These are phyloP conservation scores for Chaetomiaceae sp. DNA, from an alignment of 2,329 filamentous ascomycete genomes.

Conservation along the genomic window DNA sequence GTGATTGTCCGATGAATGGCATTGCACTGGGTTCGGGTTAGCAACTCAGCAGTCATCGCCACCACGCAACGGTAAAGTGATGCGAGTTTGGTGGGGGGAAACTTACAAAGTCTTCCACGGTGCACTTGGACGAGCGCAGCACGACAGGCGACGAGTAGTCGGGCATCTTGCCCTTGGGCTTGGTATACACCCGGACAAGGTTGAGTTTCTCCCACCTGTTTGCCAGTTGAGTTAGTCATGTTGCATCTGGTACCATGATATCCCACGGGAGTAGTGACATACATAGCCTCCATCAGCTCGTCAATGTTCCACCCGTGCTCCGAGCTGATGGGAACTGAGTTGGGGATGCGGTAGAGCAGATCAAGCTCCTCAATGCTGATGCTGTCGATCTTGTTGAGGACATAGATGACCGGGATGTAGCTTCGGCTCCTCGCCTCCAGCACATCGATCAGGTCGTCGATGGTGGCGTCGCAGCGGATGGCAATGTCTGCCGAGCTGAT, in stretches of 20 bases:
- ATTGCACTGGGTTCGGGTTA: constrained; percentile 66
- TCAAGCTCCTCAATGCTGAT: constrained; percentile 98
- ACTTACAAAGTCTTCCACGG: constrained; percentile 95
- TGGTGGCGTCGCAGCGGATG: constrained; percentile 94
- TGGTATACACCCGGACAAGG: constrained; percentile 90
- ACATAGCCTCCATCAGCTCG: constrained; percentile 93
- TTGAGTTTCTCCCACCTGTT: constrained; percentile 88
- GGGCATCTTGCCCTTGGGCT: constrained; percentile 90
- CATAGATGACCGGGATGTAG: constrained; percentile 99
- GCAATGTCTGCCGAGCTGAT: constrained; percentile 96
- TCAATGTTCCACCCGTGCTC: constrained; percentile 98
- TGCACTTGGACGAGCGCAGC: constrained; percentile 73
- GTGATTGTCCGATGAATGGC: constrained; percentile 93
- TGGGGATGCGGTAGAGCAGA: constrained; percentile 91
- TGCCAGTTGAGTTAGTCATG: constrained; percentile 24
- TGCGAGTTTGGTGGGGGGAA: too few species aligned
- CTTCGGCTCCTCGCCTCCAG: constrained; percentile 90
- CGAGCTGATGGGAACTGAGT: constrained; percentile 93
- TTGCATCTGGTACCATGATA: background rate
- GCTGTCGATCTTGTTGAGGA: constrained; percentile 97
- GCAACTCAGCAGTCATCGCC: background rate
- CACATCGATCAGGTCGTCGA: constrained; percentile 94
- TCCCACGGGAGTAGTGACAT: constrained; percentile 26
- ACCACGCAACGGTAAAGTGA: background rate
- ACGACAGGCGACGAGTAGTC: constrained; percentile 93